These are phyloP conservation scores for Xylariales sp. DNA, from an alignment of 2,329 filamentous ascomycete species.

Conservation along the genomic window DNA sequence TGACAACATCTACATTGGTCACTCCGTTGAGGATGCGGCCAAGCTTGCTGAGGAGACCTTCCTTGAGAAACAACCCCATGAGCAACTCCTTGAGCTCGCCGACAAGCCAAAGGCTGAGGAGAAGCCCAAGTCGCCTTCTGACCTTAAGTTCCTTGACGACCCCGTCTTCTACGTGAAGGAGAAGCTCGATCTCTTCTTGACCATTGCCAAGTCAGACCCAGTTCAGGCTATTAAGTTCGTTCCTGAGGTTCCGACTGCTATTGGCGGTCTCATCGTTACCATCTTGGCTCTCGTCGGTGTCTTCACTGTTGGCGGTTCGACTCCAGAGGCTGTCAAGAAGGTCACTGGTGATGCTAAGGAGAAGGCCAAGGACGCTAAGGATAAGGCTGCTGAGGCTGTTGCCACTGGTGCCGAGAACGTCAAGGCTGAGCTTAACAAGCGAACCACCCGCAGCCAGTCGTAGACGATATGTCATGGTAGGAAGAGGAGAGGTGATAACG, in stretches of 20 bases:
- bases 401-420: slow-evolving; percentile 64
- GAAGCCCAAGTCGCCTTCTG: slow-evolving; percentile 64
- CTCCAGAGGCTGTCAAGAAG: slow-evolving; percentile 71
- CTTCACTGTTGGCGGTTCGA: slow-evolving; percentile 57
- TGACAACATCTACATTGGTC: slow-evolving; percentile 99
- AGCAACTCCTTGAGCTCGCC: slow-evolving; percentile 75
- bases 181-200: slow-evolving; percentile 89
- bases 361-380: slow-evolving; percentile 72
- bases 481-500: not conserved
- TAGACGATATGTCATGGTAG: slow-evolving; percentile 22
- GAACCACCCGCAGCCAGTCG: slow-evolving; percentile 52
- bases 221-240: slow-evolving; percentile 82
- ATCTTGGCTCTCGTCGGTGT: slow-evolving; percentile 67
- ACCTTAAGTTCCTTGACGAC: slow-evolving; percentile 87
- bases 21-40: slow-evolving; percentile 89
- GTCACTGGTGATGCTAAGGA: slow-evolving; percentile 59
- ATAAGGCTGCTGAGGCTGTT: slow-evolving; percentile 60
- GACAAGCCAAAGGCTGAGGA: slow-evolving; percentile 70
- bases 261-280: slow-evolving; percentile 66
- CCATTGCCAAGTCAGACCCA: slow-evolving; percentile 76
- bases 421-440: slow-evolving; percentile 68
- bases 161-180: slow-evolving; percentile 82
- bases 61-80: slow-evolving; percentile 77
- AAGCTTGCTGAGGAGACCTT: slow-evolving; percentile 87
- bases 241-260: slow-evolving; percentile 81